Conservation (phyloP, 164 flowering plant genomes). For the Berberis vulgaris region DNA sequence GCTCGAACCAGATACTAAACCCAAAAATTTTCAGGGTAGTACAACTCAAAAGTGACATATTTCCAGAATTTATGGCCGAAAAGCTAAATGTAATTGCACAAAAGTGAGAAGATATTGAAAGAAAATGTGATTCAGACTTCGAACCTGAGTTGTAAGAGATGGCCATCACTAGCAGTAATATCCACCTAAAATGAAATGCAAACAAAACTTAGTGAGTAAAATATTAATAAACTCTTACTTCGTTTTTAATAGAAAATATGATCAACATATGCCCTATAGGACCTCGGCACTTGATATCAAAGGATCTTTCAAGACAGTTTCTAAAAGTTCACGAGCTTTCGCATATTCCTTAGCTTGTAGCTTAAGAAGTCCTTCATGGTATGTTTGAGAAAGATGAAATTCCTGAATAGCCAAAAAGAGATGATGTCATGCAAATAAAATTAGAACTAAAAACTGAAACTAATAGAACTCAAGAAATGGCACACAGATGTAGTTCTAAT, state of each 20-base stretch:
- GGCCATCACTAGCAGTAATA: constrained; percentile 56
- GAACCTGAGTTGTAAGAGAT: constrained; percentile 86
- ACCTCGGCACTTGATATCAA: constrained; percentile 69
- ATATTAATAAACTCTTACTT: background rate
- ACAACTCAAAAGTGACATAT: no score
- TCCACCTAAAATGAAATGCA: constrained; percentile 45
- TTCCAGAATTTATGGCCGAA: no score
- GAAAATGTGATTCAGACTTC: background rate
- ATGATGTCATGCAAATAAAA: background rate
- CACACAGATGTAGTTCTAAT: background rate
- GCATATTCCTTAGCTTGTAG: constrained; percentile 77
- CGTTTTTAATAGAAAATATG: no score
- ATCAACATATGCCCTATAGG: background rate
- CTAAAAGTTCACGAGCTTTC: constrained; percentile 74
- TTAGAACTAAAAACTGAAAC: no score
- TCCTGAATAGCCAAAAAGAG: constrained; percentile 42
- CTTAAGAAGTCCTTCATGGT: constrained; percentile 85
- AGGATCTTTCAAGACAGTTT: constrained; percentile 78
- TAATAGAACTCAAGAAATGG: background rate
- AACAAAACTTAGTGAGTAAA: constrained; percentile 4
- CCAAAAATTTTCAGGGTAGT: no score
- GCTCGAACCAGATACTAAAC: no score
- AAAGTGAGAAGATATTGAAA: background rate
- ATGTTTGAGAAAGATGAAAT: constrained; percentile 80
- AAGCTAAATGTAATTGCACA: no score